Percentiles rank a stretch among this genome's conserved stretches.
Evolutionary conservation across 2,329 filamentous ascomycete species (phyloP).

Genomic region (Cladosporium sp.): DNA sequence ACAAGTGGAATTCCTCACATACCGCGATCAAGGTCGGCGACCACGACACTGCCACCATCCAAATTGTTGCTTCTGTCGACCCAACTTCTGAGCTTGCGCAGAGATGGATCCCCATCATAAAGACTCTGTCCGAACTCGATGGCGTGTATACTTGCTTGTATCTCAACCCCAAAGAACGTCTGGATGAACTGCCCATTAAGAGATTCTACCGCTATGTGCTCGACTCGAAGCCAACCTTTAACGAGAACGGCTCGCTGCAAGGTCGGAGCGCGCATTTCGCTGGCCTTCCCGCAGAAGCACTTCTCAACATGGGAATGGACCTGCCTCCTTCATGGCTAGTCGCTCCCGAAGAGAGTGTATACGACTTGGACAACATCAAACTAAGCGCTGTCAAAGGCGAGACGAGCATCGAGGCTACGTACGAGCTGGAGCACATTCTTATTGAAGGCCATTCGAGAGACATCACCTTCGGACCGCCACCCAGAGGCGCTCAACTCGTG

Average conservation of each 20-base stretch:
- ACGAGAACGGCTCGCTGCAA: conserved; percentile 58
- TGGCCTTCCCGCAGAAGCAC: conserved; percentile 77
- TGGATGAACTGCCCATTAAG: conserved; percentile 86
- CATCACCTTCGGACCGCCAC: conserved; percentile 61
- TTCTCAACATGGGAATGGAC: conserved; percentile 89
- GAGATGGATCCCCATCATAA: conserved; percentile 84
- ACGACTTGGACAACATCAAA: conserved; percentile 96
- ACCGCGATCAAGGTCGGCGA: conserved; percentile 75
- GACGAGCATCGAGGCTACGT: conserved; percentile 74
- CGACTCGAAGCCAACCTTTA: conserved; percentile 73
- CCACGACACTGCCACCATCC: conserved; percentile 67
- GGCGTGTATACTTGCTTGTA: conserved; percentile 82
- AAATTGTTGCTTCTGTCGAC: conserved; percentile 76
- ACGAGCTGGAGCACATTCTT: conserved; percentile 87
- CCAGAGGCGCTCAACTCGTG: conserved; percentile 82
- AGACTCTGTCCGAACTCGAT: conserved; percentile 75
- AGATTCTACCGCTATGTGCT: conserved; percentile 92
- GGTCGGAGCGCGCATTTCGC: conserved; percentile 66
- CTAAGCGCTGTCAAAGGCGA: conserved; percentile 69
- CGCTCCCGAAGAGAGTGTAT: conserved; percentile 76
- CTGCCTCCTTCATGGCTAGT: conserved; percentile 97
- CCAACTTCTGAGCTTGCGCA: conserved; percentile 86
- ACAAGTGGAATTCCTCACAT: conserved; percentile 67
- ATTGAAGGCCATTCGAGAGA: conserved; percentile 96
- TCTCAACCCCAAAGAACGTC: conserved; percentile 72